A percentile compares a stretch with the other conserved stretches of the same genome.
Evolutionary conservation across 441 rosid species (phyloP).

Genomic region (Dalechampia spathulata): DNA sequence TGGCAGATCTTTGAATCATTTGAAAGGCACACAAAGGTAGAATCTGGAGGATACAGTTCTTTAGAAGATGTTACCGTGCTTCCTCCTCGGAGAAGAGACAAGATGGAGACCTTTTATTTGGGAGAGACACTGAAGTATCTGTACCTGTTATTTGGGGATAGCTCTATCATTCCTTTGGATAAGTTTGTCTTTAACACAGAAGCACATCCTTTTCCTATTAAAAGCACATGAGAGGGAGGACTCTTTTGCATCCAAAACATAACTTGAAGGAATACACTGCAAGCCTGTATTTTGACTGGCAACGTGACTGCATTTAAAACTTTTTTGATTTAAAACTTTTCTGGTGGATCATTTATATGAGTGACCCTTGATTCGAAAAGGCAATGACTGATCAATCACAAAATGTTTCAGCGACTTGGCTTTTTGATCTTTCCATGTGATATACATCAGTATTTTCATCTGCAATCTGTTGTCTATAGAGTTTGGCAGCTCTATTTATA

Average conservation of each 20-base stretch:
- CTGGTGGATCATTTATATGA: slow-evolving; percentile 6
- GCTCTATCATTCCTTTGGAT: slow-evolving; percentile 64
- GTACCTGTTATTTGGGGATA: slow-evolving; percentile 86
- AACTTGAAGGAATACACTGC: slow-evolving; percentile 5
- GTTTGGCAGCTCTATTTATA: slow-evolving; percentile 9
- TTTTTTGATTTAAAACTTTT: no score
- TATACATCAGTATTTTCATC: slow-evolving; percentile 10
- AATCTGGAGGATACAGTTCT: slow-evolving; percentile 82
- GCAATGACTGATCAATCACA: slow-evolving; percentile 7
- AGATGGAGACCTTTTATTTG: slow-evolving; percentile 91
- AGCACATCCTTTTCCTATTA: slow-evolving; percentile 83
- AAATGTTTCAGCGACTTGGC: slow-evolving; percentile 4
- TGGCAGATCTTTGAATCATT: slow-evolving; percentile 97
- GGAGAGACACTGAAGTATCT: slow-evolving; percentile 87
- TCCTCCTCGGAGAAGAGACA: slow-evolving; percentile 83
- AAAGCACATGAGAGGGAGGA: slow-evolving; percentile 22
- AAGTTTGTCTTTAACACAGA: slow-evolving; percentile 85
- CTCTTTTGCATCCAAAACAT: slow-evolving; percentile 3
- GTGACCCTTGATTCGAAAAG: slow-evolving; percentile 9
- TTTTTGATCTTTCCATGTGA: not conserved
- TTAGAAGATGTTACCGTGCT: slow-evolving; percentile 69
- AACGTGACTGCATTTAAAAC: no score
- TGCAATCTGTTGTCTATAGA: slow-evolving; percentile 12
- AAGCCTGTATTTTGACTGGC: no score
- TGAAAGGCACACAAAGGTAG: slow-evolving; percentile 77